Percentiles rank a stretch among this genome's conserved stretches.
These are phyloP conservation scores for Kodamaea neixiangensis DNA, from an alignment of 805 yeast genomes.

Conservation along the genomic window DNA sequence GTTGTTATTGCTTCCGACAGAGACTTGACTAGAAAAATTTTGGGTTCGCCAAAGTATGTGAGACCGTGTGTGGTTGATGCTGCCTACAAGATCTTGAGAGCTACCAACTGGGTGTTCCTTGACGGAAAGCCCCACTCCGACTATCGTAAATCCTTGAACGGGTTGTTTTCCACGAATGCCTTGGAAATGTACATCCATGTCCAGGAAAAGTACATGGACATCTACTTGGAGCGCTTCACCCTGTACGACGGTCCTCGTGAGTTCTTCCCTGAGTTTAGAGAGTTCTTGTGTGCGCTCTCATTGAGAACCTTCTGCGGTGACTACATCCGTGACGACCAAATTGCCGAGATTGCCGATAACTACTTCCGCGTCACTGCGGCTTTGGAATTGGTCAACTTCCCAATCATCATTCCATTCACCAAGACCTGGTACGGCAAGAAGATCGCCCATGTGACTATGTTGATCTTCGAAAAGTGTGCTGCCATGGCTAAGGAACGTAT, in stretches of 20 bases:
- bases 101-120: conserved; percentile 95
- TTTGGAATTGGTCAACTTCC: conserved; percentile 95
- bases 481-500: conserved; percentile 81
- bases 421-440: conserved; percentile 97
- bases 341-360: conserved; percentile 85
- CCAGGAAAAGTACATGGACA: conserved; percentile 82
- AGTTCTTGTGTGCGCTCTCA: conserved; percentile 91
- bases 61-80: conserved; percentile 99
- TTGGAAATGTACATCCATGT: conserved; percentile 81
- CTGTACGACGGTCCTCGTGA: conserved; percentile 64
- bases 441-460: conserved; percentile 93
- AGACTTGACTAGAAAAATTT: conserved; percentile 83
- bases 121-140: conserved; percentile 96
- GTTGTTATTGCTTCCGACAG: conserved; percentile 91
- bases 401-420: conserved; percentile 92
- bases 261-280: conserved; percentile 93
- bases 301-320: conserved; percentile 94
- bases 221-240: conserved; percentile 70
- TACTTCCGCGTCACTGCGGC: conserved; percentile 94
- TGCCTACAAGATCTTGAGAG: conserved; percentile 90
- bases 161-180: conserved; percentile 83
- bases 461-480: conserved; percentile 85
- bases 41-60: conserved; percentile 82
- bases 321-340: conserved; percentile 89
- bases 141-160: conserved; percentile 87